A percentile compares a stretch with the other conserved stretches of the same genome.
These are phyloP conservation scores for Aspergillus bertholletiae DNA, from an alignment of 495 filamentous ascomycete genomes.

Conservation along the genomic window DNA sequence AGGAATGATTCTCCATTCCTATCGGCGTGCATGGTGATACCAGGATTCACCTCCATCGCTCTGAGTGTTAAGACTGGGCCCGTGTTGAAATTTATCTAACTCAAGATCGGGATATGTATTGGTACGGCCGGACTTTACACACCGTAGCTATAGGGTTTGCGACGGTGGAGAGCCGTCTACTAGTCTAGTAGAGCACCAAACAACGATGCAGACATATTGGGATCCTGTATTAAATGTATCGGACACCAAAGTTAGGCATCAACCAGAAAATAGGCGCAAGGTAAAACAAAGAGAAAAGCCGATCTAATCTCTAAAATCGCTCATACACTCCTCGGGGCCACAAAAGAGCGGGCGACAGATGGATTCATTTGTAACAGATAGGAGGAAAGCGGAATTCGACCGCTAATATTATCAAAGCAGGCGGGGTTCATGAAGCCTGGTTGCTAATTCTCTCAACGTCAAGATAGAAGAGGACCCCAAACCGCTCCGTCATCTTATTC, in stretches of 20 bases:
- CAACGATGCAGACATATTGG: constrained; percentile 25
- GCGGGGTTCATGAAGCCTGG: background rate
- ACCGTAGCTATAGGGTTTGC: constrained; percentile 29
- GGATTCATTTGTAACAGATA: background rate
- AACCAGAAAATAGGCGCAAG: background rate
- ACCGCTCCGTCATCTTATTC: no score
- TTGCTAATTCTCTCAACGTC: background rate
- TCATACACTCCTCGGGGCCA: background rate
- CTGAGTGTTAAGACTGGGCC: constrained; percentile 11
- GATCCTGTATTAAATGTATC: background rate
- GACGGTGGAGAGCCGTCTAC: constrained; percentile 30
- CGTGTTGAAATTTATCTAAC: constrained; percentile 31
- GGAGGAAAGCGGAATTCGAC: background rate
- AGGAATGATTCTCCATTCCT: constrained; percentile 52
- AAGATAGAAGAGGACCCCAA: no score
- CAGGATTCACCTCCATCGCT: constrained; percentile 8
- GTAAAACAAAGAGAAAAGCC: background rate
- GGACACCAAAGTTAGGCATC: background rate
- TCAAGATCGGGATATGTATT: constrained; percentile 26
- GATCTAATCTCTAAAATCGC: background rate
- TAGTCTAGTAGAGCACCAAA: constrained; percentile 30
- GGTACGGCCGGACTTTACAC: constrained; percentile 24
- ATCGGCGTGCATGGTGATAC: constrained; percentile 38
- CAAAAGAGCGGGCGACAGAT: background rate
- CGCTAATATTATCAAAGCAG: background rate